Percentiles rank a stretch among this genome's conserved stretches.
These are phyloP conservation scores for Gloeopeniophorella convolvens DNA, from an alignment of 768 basidiomycete genomes.

Conservation along the genomic window DNA sequence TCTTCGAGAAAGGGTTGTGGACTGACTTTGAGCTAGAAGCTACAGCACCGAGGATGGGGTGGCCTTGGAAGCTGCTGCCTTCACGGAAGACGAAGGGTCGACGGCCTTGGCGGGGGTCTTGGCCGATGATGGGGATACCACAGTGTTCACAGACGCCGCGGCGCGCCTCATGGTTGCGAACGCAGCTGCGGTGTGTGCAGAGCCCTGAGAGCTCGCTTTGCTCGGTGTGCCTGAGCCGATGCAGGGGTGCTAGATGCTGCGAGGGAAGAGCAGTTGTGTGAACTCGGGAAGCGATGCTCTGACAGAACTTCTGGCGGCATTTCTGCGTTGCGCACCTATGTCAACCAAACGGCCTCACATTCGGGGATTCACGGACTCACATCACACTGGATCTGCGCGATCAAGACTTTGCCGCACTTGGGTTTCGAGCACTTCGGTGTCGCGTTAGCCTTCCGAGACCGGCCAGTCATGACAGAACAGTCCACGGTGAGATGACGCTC, in stretches of 20 bases:
- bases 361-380: constrained; percentile 45
- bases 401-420: constrained; percentile 68
- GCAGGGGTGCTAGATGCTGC: constrained; percentile 14
- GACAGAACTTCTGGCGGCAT: constrained; percentile 69
- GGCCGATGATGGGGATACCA: constrained; percentile 23
- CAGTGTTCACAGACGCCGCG: constrained; percentile 2
- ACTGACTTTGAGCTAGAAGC: constrained; percentile 9
- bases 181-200: constrained; percentile 26
- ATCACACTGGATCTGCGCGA: constrained; percentile 66
- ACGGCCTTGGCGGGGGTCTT: constrained; percentile 35
- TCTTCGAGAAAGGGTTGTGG: constrained; percentile 36
- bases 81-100: no score
- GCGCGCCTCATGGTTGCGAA: constrained; percentile 25
- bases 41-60: constrained; percentile 21
- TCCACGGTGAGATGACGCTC: constrained; percentile 62
- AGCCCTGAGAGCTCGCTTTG: constrained; percentile 19
- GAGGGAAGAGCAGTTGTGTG: constrained; percentile 50
- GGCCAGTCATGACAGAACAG: constrained; percentile 67
- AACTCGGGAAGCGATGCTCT: constrained; percentile 69
- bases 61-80: constrained; percentile 10
- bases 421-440: constrained; percentile 52
- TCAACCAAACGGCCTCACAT: not conserved
- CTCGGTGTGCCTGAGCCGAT: constrained; percentile 10
- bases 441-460: constrained; percentile 38
- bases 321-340: constrained; percentile 35